These are phyloP conservation scores for Trichophyton simii DNA, from an alignment of 2,329 filamentous ascomycete species.

Conservation along the genomic window DNA sequence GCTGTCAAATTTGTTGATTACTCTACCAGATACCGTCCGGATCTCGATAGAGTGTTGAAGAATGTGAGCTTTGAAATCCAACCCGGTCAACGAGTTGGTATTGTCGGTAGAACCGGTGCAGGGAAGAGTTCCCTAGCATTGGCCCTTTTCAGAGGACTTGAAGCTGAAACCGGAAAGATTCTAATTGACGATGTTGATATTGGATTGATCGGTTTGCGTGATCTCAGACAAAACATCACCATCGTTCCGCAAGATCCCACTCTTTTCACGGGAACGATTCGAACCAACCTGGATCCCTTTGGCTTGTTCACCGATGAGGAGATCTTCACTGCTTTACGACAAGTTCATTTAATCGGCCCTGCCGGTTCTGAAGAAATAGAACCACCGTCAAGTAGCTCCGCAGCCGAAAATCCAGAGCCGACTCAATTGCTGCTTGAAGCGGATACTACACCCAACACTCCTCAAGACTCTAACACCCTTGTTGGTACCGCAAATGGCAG, in stretches of 20 bases:
- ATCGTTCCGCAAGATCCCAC: constrained; percentile 95
- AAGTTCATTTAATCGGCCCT: constrained; percentile 66
- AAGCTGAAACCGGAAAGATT: constrained; percentile 82
- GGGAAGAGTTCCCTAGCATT: constrained; percentile 92
- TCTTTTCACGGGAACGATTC: constrained; percentile 81
- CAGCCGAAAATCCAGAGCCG: constrained; percentile 9
- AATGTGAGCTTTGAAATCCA: constrained; percentile 76
- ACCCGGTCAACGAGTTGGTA: constrained; percentile 82
- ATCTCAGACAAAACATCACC: constrained; percentile 84
- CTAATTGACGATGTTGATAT: constrained; percentile 87
- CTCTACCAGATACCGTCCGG: constrained; percentile 74
- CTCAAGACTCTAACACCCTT: constrained; percentile 8
- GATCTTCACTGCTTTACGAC: constrained; percentile 71
- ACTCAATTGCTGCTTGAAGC: neutral
- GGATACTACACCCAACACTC: neutral
- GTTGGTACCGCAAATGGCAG: neutral
- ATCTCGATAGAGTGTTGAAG: constrained; percentile 76
- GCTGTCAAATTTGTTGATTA: constrained; percentile 80
- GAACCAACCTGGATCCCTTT: constrained; percentile 89
- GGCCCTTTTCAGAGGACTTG: constrained; percentile 83
- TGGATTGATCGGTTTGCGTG: constrained; percentile 76
- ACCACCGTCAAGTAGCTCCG: constrained; percentile 13
- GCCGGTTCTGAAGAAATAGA: constrained; percentile 18
- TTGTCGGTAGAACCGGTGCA: constrained; percentile 88
- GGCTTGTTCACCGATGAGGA: constrained; percentile 76